Evolutionary conservation across 192 early-diverging fungal species (phyloP), one percentile per base, ranked within the genome.

Genomic region (Geranomyces variabilis): DNA sequence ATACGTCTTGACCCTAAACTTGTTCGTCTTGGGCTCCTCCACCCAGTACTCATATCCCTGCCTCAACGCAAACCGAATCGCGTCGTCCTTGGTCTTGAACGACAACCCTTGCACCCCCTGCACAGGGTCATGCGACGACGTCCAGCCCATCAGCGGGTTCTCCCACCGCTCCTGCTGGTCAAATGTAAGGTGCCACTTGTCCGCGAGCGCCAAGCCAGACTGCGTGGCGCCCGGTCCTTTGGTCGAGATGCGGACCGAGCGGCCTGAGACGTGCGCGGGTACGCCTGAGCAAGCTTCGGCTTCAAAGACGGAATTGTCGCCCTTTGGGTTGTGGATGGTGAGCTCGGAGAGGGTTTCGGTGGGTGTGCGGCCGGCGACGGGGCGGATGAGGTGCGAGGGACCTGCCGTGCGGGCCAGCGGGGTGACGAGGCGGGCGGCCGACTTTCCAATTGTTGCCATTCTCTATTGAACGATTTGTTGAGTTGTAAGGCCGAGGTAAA

Each of bases 91-190:
- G 33, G 84, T 79, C 22, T 71, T 49, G 79, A 99, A 99, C 77
- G 94, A 92, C 80, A 97, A 80, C 19, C 51, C 51, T 14, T 79
- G 76, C 45, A 95, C 78, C 15, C 91, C 91, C 77, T 94, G 87
- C 79, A 92, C 84, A 43, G 89, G 81, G 78, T 99, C 96, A 48
- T 91, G 84, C 62, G 92, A 93, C 69, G 21, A 41, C 56, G 88
- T 83, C 96, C 96, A 99, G 26, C 96, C 95, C 87, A 99, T 97
- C 56, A 97, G 70, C 49, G 86, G 89, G 79, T 99, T 99, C 65
- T 92, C 90, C 93, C 95, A 99, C 55, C 91, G 88, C 74, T 90
- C 90, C 66, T 90, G 76, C 29, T 84, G 87, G 77, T 99, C 95
- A 79, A 96, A 99, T 76, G 96, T 93, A 45, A 99, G 79, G 44